Percentiles rank a stretch among this genome's conserved stretches.
These are phyloP conservation scores for Aspergillus clavatus DNA, from an alignment of 2,329 filamentous ascomycete genomes.

Conservation along the genomic window DNA sequence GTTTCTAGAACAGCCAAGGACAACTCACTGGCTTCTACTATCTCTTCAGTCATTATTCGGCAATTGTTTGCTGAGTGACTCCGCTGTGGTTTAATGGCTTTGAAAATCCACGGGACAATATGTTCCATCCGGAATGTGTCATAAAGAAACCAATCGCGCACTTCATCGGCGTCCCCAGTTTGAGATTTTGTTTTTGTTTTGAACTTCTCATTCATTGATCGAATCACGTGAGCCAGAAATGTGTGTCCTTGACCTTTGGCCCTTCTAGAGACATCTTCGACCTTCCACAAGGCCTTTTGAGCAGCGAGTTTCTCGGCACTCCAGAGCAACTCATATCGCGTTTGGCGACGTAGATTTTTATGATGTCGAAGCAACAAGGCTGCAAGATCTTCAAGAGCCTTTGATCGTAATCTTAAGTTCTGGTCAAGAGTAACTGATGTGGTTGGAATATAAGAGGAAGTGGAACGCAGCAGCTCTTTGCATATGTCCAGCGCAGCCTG, in stretches of 20 bases:
- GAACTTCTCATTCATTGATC: conserved; percentile 69
- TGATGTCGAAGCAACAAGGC: conserved; percentile 61
- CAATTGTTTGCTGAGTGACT: conserved; percentile 55
- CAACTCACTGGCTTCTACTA: conserved; percentile 70
- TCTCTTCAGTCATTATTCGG: conserved; percentile 41
- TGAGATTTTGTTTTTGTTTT: conserved; percentile 63
- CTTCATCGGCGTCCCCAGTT: conserved; percentile 67
- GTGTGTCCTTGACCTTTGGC: conserved; percentile 59
- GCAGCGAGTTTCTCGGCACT: conserved; percentile 87
- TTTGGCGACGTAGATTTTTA: conserved; percentile 59
- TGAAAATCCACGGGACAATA: conserved; percentile 73
- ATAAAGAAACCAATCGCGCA: conserved; percentile 82
- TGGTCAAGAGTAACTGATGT: conserved; percentile 72
- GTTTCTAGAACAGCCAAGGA: conserved; percentile 60
- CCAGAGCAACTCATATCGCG: conserved; percentile 77
- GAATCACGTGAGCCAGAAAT: conserved; percentile 68
- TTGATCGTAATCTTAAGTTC: conserved; percentile 68
- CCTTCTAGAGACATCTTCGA: conserved; percentile 66
- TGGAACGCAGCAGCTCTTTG: conserved; percentile 73
- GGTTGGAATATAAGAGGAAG: conserved; percentile 67
- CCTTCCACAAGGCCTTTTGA: conserved; percentile 72
- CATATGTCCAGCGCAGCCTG: conserved; percentile 74
- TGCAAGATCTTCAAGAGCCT: conserved; percentile 71
- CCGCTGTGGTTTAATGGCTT: conserved; percentile 68
- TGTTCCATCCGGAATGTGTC: conserved; percentile 68